phyloP scores from a whole-genome alignment of 2,329 filamentous ascomycete species.

The Orbilia brochopaga region DNA sequence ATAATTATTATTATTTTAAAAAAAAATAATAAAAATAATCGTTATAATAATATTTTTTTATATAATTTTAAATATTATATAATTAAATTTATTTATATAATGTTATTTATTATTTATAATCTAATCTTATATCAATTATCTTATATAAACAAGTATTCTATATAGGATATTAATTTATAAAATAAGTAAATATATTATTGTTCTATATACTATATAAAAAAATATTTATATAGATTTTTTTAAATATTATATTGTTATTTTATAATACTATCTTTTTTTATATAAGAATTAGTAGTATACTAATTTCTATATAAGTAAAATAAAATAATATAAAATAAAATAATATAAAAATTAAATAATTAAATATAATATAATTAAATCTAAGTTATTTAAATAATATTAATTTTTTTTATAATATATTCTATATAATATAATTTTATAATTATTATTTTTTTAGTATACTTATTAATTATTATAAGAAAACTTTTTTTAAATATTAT shows the following conservation, averaged over 20 bases:
- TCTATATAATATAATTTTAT: background rate
- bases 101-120: constrained; percentile 5
- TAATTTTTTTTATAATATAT: background rate
- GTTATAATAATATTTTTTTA: constrained; percentile 22
- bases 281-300: constrained; percentile 11
- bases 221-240: constrained; percentile 1
- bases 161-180: background rate
- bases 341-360: background rate
- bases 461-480: background rate
- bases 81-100: background rate
- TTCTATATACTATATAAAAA: background rate
- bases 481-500: too few species aligned
- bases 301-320: constrained; percentile 8
- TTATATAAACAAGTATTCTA: background rate
- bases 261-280: background rate
- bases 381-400: background rate
- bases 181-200: background rate
- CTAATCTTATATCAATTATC: background rate
- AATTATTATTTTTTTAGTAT: background rate
- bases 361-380: background rate
- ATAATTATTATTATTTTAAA: background rate
- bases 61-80: background rate
- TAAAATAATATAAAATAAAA: background rate
- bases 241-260: background rate
- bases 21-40: constrained; percentile 4